Base-by-base conservation (phyloP, 2,329 filamentous ascomycete genomes). In the Xylaria multiplex region DNA sequence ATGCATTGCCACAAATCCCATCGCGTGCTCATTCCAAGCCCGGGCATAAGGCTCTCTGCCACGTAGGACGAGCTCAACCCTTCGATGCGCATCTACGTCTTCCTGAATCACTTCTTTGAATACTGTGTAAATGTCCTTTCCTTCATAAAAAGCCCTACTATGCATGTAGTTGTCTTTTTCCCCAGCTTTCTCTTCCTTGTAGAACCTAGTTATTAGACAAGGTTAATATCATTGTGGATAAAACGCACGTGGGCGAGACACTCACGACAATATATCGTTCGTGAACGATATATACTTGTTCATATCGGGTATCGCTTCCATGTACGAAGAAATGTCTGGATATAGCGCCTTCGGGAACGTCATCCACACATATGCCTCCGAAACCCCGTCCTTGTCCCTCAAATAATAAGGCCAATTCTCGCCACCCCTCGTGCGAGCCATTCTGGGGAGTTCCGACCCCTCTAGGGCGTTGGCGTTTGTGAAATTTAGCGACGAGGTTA, bases 211-310 rank as follows among this genome's bases (percentile, higher is more conserved):
- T 3, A 9, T 13, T 2, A 8, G 19, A 27, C 22, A 35, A 30
- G 3, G 3, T 67, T 53, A 52, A n/a, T 45, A 45, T 16, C 8
- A 35, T 13, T n/a, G 2, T 5, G 1, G 30, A 13, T 6, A 16
- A 40, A 16, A 13, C 1, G 48, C 0, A 2, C 1, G 19, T 2
- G 6, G 2, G 30, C 16, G 45, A 35, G 6, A n/a, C 7, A 71
- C 74, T 66, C 45, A 75, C 75, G 74, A 77, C 43, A 77, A 16
- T 5, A 76, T 71, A 50, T 77, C 73, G 48, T 76, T 77, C 1
- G 69, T 70, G 6, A 76, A 55, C 19, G 68, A 71, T 35, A 76
- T 70, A 37, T 72, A 76, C 56, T 59, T 71, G 6, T 66, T 69
- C 67, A 77, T 70, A 40, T 77, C 74, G 0, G 74, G 71, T 24